A percentile compares a stretch with the other conserved stretches of the same genome.
Evolutionary conservation across 2,329 filamentous ascomycete species (phyloP).

Genomic region (Epichloe sp.): DNA sequence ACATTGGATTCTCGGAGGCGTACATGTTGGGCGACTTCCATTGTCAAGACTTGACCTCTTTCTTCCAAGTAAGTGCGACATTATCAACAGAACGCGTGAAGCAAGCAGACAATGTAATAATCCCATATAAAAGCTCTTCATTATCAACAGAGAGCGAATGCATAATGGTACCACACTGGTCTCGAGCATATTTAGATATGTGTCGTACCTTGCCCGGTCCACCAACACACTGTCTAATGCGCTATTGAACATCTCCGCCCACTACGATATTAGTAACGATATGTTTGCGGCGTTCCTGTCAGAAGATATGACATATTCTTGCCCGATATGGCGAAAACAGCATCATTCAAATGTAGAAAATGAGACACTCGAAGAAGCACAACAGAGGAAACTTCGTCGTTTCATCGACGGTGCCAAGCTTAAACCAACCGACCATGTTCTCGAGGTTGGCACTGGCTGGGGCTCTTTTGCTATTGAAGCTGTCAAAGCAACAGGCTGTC

Average conservation of each 20-base stretch:
- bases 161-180: conserved; percentile 51
- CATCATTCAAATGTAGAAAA: conserved; percentile 4
- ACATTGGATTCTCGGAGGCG: conserved; percentile 63
- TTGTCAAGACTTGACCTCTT: conserved; percentile 51
- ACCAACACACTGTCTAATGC: conserved; percentile 46
- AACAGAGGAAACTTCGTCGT: conserved; percentile 51
- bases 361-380: conserved; percentile 52
- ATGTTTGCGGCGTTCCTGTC: conserved; percentile 65
- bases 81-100: neutral
- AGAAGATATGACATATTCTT: conserved; percentile 66
- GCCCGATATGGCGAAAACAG: conserved; percentile 45
- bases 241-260: conserved; percentile 54
- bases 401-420: conserved; percentile 55
- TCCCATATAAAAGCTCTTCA: conserved; percentile 43
- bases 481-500: conserved; percentile 51
- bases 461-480: conserved; percentile 61
- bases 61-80: conserved; percentile 44
- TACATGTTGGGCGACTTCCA: conserved; percentile 63
- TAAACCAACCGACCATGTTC: conserved; percentile 50
- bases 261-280: conserved; percentile 65
- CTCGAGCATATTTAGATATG: conserved; percentile 42
- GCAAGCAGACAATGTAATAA: neutral
- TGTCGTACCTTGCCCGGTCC: conserved; percentile 43
- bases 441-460: conserved; percentile 69
- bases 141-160: conserved; percentile 50